Evolutionary conservation across 1,139 yeast species (phyloP).

Genomic region (Zygoascus hellenicus): DNA sequence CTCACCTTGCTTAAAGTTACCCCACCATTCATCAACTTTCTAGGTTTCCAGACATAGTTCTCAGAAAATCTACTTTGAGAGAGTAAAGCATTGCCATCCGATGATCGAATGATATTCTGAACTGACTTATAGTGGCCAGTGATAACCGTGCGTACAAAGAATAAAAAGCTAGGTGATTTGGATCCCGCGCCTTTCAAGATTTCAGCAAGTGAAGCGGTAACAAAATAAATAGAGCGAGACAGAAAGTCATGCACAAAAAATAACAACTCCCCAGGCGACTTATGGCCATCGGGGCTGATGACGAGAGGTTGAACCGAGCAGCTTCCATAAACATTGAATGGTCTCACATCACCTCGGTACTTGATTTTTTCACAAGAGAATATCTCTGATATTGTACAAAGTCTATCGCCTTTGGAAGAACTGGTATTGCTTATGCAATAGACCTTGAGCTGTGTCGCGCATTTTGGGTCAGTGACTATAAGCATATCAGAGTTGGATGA

Average conservation of each 20-base stretch:
- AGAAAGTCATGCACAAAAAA: constrained; percentile 41
- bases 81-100: constrained; percentile 53
- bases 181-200: neutral
- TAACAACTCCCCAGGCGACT: constrained; percentile 25
- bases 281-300: neutral
- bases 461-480: neutral
- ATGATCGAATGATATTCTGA: constrained; percentile 56
- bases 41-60: constrained; percentile 32
- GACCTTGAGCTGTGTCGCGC: constrained; percentile 5
- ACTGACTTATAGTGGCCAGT: constrained; percentile 88
- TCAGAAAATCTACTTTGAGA: constrained; percentile 37
- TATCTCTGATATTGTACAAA: constrained; percentile 4
- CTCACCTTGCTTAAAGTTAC: constrained; percentile 29
- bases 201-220: neutral
- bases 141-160: constrained; percentile 27
- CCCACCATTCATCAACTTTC: constrained; percentile 22
- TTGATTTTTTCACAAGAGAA: neutral
- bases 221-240: neutral
- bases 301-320: neutral
- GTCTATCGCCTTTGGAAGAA: constrained; percentile 9
- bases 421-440: constrained; percentile 15
- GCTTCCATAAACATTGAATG: neutral
- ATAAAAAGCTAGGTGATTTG: neutral
- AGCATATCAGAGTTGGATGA: constrained; percentile 2
- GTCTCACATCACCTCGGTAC: neutral